These are phyloP conservation scores for Vigna trinervia DNA, from an alignment of 306 rosid species.

Conservation along the genomic window DNA sequence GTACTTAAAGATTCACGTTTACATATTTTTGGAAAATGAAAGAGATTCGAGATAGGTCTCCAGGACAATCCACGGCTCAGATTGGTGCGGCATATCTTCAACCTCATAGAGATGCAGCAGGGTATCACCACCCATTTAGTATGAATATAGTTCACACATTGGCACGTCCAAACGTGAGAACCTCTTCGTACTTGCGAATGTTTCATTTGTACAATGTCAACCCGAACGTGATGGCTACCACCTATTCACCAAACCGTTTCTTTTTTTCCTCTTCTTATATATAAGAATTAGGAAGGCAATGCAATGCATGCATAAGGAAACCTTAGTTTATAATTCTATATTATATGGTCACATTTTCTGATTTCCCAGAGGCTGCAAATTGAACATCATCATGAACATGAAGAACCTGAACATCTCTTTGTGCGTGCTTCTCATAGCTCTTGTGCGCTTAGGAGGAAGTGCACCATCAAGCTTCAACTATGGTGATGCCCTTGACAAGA, in stretches of 20 bases:
- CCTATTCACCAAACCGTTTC: not conserved
- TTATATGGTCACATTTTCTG: constrained; percentile 24
- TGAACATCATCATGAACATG: constrained; percentile 44
- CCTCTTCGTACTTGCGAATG: constrained; percentile 50
- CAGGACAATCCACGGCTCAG: not conserved
- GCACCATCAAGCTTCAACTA: constrained; percentile 51
- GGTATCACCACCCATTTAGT: not conserved
- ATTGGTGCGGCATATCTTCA: not conserved
- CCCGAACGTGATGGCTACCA: constrained; percentile 67
- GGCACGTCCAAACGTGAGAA: constrained; percentile 65
- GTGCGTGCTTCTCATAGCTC: constrained; percentile 43
- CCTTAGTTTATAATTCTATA: not conserved
- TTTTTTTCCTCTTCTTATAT: not conserved
- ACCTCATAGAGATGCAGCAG: constrained; percentile 24
- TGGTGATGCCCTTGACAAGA: constrained; percentile 77
- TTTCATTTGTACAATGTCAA: constrained; percentile 39
- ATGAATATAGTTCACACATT: constrained; percentile 20
- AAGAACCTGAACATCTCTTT: constrained; percentile 45
- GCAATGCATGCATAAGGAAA: not conserved
- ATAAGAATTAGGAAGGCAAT: constrained; percentile 5
- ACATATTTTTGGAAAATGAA: no score
- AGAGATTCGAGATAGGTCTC: no score
- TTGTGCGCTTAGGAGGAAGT: constrained; percentile 41
- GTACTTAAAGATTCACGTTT: no score
- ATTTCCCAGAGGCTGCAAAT: constrained; percentile 16